Base-by-base conservation (phyloP, 768 basidiomycete genomes). In the Rubroboletus satanas region DNA sequence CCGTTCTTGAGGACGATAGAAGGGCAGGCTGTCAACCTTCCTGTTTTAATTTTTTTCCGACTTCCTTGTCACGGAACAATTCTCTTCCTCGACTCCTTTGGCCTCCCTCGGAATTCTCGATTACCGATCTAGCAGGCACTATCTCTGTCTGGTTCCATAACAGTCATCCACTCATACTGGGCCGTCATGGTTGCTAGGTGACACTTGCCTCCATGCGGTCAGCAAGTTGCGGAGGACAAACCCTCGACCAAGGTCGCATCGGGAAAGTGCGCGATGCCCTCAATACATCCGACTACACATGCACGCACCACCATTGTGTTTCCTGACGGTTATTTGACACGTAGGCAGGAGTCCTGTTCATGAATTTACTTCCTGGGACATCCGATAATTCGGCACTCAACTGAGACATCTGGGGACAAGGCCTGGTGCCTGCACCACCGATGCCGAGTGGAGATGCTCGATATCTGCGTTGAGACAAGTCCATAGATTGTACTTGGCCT, bases 331-430 rank as follows among this genome's bases (percentile, higher is more conserved):
- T 45, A 39, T 56, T 49, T 48, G 42, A 42, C 42, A 23, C 33
- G 28, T n/a, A 54, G 42, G 45, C 38, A 37, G 59, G 47, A 18
- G 21, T 39, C 38, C 31, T 39, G 35, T 44, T 35, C 23, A 18
- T 44, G 14, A 38, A 51, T 45, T 53, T 49, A 33, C 33, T 53
- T 59, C 45, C 49, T 51, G 48, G n/a, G 23, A 62, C 35, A 12
- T 38, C 49, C 48, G 46, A 45, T 50, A 23, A 17, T 31, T 23
- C 37, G 37, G 36, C 51, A 44, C 49, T 39, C 29, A 51, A 35
- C 42, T 53, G 54, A 64, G 49, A 61, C 53, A 64, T 37, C 21
- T 17, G 4, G 33, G 41, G 37, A 38, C 54, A 56, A 29, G 28
- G 44, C 23, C 52, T 45, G 49, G 46, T 46, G 39, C 58, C 51